phyloP scores from a whole-genome alignment of 2,329 filamentous ascomycete species.

The Davidsoniella eucalypti region DNA sequence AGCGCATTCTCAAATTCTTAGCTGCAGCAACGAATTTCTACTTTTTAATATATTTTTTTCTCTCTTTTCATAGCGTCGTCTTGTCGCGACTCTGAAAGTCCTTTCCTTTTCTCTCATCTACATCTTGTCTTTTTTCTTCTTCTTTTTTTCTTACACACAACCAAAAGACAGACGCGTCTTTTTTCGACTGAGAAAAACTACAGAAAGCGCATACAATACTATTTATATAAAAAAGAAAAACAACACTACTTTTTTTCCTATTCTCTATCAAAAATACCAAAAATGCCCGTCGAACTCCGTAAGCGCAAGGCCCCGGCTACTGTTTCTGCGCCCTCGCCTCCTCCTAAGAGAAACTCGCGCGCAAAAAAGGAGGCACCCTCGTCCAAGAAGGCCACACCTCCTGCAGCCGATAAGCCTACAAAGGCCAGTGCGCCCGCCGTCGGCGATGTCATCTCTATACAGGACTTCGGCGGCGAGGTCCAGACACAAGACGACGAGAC shows the following conservation, averaged over 20 bases:
- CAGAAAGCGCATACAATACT: too few species aligned
- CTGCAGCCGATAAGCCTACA: not conserved
- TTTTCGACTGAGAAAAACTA: not conserved
- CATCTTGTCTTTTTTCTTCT: not conserved
- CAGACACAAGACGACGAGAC: slow-evolving; percentile 72
- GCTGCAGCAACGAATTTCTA: not conserved
- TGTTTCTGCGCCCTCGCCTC: slow-evolving; percentile 28
- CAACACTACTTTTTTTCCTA: too few species aligned
- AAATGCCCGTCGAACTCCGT: slow-evolving; percentile 41
- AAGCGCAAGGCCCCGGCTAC: slow-evolving; percentile 43
- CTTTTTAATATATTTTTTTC: slow-evolving; percentile 1
- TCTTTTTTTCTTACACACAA: not conserved
- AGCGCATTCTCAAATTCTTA: not conserved
- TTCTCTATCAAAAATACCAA: slow-evolving; percentile 12
- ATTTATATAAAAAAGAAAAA: too few species aligned
- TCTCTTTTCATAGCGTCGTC: slow-evolving; percentile 1
- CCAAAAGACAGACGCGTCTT: not conserved
- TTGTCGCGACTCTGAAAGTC: not conserved
- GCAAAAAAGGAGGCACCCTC: slow-evolving; percentile 20
- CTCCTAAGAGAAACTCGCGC: slow-evolving; percentile 20
- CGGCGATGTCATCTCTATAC: slow-evolving; percentile 39
- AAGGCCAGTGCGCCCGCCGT: slow-evolving; percentile 21
- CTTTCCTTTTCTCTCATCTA: not conserved
- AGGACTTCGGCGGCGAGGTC: slow-evolving; percentile 52
- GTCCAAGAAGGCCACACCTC: not conserved